Percentiles rank a stretch among this genome's conserved stretches.
phyloP scores from a whole-genome alignment of 1,139 yeast genomes.

The Starmera stellimalicola region DNA sequence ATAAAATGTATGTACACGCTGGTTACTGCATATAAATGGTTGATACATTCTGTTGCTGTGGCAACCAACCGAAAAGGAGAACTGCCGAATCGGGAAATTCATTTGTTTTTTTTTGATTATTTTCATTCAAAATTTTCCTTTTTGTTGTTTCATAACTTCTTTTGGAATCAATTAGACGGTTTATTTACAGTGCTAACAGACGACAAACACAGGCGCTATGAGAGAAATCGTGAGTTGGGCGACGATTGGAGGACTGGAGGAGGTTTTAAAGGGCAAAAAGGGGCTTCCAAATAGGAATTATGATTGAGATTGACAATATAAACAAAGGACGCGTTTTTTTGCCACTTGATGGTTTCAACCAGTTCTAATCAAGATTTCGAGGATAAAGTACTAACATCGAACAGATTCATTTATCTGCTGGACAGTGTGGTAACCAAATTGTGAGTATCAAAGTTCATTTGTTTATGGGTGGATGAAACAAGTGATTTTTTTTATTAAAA shows the following conservation, averaged over 20 bases:
- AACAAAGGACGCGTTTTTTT: too few species aligned
- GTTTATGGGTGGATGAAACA: neutral
- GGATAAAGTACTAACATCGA: conserved; percentile 2
- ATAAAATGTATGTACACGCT: too few species aligned
- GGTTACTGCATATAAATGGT: too few species aligned
- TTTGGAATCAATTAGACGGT: conserved; percentile 3
- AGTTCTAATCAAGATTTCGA: too few species aligned
- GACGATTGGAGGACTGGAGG: too few species aligned
- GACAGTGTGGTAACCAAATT: conserved; percentile 99
- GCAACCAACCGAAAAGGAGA: too few species aligned
- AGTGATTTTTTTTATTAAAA: neutral
- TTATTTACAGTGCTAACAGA: conserved; percentile 1
- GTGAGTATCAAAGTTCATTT: conserved; percentile 32
- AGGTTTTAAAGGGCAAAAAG: too few species aligned
- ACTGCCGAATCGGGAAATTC: too few species aligned
- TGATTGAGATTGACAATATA: too few species aligned
- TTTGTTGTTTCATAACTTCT: neutral
- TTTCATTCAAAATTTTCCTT: neutral
- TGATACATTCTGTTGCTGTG: too few species aligned
- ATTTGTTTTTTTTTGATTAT: neutral
- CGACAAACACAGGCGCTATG: conserved; percentile 23
- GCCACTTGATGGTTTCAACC: too few species aligned
- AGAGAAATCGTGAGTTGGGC: conserved; percentile 54
- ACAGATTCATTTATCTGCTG: conserved; percentile 90
- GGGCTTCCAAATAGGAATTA: too few species aligned